Evolutionary conservation across 2,329 filamentous ascomycete genomes (phyloP), one percentile per base, ranked within the genome.

Genomic region (Colletotrichum musicola): DNA sequence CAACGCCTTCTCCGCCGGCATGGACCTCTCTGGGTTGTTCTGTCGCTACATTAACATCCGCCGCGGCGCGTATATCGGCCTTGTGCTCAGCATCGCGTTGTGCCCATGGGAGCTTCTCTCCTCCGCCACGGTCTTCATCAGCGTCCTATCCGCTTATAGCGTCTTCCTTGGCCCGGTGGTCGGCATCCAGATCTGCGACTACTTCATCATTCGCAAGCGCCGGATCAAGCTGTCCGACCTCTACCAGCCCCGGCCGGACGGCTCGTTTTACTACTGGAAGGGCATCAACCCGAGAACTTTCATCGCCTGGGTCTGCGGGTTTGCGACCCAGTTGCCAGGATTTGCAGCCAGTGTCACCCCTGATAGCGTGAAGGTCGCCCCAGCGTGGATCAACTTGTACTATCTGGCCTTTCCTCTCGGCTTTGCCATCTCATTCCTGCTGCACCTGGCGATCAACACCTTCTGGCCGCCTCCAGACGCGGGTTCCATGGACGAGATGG

Each of bases 1-100:
- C 25, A 73, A 73, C 25, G 62, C 69, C n/a, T 71, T 72, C 57
- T 82, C 82, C 0, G 80, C 81, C 3, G 87, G 86, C 6, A 87
- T 89, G 79, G 88, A 89, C 72, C 77, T 89, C 56, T 82, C 86
- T 0, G 84, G 82, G 1, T 75, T 88, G 0, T 83, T 83, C 65
- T 85, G 86, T 0, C 80, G 78, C 47, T 88, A 83, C 69, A 82
- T 89, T 75, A 88, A 87, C 73, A 88, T 89, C 65, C 78, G 86
- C 4, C 82, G 87, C 2, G 88, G 87, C 1, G 81, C 81, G 3
- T 84, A 85, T 67, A 76, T 89, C 47, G 82, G 80, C 4, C 78
- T 82, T 0, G 70, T 85, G 3, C 75, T 86, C 6, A 80, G 79
- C 13, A 81, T 84, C 40, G 78, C 79, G 0, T 78, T 82, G 44